Evolutionary conservation across 225 moss, liverwort and hornwort species (phyloP).

Genomic region (Asterella californica): DNA sequence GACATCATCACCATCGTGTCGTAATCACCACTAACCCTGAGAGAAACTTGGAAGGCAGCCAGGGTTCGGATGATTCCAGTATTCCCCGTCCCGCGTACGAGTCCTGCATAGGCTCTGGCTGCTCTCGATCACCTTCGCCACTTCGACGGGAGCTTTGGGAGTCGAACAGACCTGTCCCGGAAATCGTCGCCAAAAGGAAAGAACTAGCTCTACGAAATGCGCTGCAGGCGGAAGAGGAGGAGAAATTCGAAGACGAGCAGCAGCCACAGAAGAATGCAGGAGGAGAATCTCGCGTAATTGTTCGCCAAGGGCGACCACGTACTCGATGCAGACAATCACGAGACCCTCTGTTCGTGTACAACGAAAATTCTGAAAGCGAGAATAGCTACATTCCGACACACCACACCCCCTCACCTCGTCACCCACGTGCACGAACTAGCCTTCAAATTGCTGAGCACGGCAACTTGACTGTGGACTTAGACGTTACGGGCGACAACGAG

Average conservation of each 20-base stretch:
- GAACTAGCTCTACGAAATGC: conserved; percentile 11
- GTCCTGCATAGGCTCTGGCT: conserved; percentile 36
- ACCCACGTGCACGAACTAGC: background rate
- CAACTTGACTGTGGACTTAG: conserved; percentile 25
- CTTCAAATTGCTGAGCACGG: background rate
- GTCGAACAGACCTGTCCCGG: conserved; percentile 34
- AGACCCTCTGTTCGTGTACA: conserved; percentile 36
- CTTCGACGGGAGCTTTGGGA: conserved; percentile 42
- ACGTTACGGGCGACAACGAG: conserved; percentile 5
- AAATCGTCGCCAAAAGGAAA: conserved; percentile 14
- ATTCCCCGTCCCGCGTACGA: conserved; percentile 22
- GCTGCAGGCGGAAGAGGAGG: background rate
- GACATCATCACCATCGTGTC: background rate
- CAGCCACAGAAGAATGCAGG: background rate
- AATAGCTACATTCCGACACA: background rate
- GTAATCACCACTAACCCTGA: background rate
- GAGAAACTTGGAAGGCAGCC: background rate
- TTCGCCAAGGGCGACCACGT: conserved; percentile 2
- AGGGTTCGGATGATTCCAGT: background rate
- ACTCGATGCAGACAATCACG: background rate
- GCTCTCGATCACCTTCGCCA: conserved; percentile 47
- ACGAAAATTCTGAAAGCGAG: background rate
- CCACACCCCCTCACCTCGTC: conserved; percentile 14
- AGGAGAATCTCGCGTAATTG: conserved; percentile 10
- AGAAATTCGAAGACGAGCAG: background rate